Conservation (phyloP, 2,329 filamentous ascomycete genomes). For the Diaporthe velutina region DNA sequence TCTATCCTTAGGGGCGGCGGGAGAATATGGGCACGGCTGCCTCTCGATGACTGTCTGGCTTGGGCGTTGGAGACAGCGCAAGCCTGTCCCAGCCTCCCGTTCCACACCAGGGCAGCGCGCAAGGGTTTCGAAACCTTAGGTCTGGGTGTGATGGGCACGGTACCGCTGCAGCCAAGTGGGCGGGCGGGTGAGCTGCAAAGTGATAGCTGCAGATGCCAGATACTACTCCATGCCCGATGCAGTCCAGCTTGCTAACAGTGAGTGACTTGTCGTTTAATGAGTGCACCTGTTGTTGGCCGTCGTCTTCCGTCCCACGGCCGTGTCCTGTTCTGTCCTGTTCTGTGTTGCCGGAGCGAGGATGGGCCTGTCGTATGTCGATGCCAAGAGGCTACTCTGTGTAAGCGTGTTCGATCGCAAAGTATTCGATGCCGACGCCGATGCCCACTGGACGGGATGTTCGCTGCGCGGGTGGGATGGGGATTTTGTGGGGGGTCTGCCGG, state of each 20-base stretch:
- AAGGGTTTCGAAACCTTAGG: slow-evolving; percentile 23
- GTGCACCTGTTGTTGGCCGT: background rate
- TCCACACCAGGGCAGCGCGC: slow-evolving; percentile 9
- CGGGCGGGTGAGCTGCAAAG: background rate
- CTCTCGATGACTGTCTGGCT: slow-evolving; percentile 11
- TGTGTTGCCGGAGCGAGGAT: background rate
- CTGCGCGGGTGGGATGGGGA: slow-evolving; percentile 15
- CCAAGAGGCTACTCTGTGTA: slow-evolving; percentile 17
- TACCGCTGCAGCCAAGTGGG: background rate
- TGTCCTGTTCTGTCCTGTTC: background rate
- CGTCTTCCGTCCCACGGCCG: background rate
- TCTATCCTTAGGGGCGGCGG: background rate
- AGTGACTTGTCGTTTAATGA: background rate
- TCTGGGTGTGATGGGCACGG: background rate
- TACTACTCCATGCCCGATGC: background rate
- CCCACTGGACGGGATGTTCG: slow-evolving; percentile 15
- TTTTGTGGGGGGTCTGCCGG: slow-evolving; percentile 16
- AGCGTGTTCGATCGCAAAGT: background rate
- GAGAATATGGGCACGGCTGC: slow-evolving; percentile 12
- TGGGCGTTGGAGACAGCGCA: slow-evolving; percentile 17
- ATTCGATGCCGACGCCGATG: slow-evolving; percentile 7
- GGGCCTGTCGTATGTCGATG: slow-evolving; percentile 6
- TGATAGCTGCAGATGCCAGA: background rate
- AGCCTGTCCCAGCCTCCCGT: slow-evolving; percentile 30
- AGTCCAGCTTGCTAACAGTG: background rate